Evolutionary conservation across 2,329 filamentous ascomycete genomes (phyloP).

Genomic region (Aspergillus novoparasiticus): DNA sequence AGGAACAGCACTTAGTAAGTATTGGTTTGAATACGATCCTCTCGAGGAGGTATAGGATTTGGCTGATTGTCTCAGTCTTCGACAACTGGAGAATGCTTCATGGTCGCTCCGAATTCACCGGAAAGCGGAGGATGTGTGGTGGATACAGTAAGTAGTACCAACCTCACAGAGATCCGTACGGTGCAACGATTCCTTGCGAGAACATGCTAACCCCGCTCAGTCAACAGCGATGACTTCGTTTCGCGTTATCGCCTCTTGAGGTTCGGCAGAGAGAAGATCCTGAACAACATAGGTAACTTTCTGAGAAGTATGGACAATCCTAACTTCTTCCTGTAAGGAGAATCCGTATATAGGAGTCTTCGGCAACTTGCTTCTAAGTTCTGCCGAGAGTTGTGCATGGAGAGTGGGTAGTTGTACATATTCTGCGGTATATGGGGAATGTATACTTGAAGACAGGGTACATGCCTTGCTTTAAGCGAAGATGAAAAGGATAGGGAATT

Average conservation of each 20-base stretch:
- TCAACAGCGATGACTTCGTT: slow-evolving; percentile 78
- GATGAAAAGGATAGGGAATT: neutral
- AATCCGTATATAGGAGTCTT: neutral
- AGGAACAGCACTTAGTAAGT: slow-evolving; percentile 73
- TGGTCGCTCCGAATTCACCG: slow-evolving; percentile 79
- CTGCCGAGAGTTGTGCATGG: neutral
- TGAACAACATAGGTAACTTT: slow-evolving; percentile 35
- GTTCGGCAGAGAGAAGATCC: slow-evolving; percentile 46
- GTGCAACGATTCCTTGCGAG: neutral
- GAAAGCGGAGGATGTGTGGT: slow-evolving; percentile 84
- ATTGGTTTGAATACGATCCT: neutral
- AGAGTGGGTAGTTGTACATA: neutral
- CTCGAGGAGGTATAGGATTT: neutral
- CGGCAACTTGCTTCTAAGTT: neutral
- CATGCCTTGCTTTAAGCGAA: neutral
- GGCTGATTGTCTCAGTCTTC: slow-evolving; percentile 63
- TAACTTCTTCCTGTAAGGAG: slow-evolving; percentile 12
- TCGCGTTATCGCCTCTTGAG: slow-evolving; percentile 76
- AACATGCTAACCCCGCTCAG: slow-evolving; percentile 45
- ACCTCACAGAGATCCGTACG: neutral
- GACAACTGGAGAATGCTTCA: slow-evolving; percentile 96
- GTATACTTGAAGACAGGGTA: neutral
- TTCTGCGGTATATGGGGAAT: neutral
- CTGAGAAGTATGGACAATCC: slow-evolving; percentile 11
- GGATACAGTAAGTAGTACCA: slow-evolving; percentile 73